Conservation (phyloP, 495 filamentous ascomycete genomes). For the Hypoxylon crocopeplum region DNA sequence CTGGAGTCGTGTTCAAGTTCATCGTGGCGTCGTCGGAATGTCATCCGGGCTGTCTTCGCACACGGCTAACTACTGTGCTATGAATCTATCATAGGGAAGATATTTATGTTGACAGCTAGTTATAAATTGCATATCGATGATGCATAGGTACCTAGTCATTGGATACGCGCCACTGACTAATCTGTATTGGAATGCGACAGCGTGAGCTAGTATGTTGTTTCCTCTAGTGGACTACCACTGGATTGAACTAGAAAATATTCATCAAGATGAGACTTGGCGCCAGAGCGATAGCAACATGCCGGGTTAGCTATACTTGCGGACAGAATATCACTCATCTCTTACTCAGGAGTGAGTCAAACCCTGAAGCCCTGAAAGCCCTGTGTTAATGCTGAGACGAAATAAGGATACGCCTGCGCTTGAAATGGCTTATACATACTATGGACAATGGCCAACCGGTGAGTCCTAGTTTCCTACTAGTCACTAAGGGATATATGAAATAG, state of each 20-base stretch:
- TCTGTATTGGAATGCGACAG: no score
- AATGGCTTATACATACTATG: slow-evolving; percentile 14
- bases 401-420: slow-evolving; percentile 14
- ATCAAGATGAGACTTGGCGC: neutral
- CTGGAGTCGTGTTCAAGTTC: neutral
- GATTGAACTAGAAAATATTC: neutral
- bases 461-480: neutral
- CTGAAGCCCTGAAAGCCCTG: no score
- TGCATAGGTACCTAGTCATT: neutral
- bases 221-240: neutral
- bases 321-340: slow-evolving; percentile 23
- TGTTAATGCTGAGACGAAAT: neutral
- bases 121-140: no score
- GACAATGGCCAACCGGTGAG: slow-evolving; percentile 25
- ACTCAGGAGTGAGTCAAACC: slow-evolving; percentile 10
- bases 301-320: neutral
- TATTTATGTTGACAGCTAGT: no score
- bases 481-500: neutral
- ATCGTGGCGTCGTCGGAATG: neutral
- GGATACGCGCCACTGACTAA: no score
- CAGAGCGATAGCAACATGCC: neutral
- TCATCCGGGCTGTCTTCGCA: neutral
- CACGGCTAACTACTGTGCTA: no score
- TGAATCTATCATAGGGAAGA: no score
- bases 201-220: no score